Evolutionary conservation across 495 filamentous ascomycete species (phyloP).

Genomic region (Schizothecium vesticola): DNA sequence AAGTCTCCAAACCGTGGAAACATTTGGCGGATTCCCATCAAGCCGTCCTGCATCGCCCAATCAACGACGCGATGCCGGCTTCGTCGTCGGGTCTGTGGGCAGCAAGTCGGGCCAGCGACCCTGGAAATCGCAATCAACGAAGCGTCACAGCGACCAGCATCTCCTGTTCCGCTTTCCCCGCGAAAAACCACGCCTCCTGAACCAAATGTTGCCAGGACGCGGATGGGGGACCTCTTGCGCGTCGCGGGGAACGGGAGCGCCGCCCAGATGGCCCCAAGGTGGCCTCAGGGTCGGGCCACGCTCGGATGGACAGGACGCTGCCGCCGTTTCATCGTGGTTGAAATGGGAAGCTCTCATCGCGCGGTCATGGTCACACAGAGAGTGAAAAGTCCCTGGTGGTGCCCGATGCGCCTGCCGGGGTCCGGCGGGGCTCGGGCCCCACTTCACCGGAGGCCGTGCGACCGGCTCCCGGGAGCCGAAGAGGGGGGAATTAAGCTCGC

Average conservation of each 20-base stretch:
- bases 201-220: background rate
- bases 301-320: background rate
- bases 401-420: background rate
- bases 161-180: background rate
- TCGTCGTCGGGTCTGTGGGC: slow-evolving; percentile 10
- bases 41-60: slow-evolving; percentile 18
- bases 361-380: background rate
- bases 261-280: slow-evolving; percentile 3
- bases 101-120: background rate
- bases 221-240: background rate
- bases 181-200: background rate
- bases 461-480: slow-evolving; percentile 4
- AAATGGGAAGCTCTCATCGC: background rate
- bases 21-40: slow-evolving; percentile 9
- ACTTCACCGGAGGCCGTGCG: slow-evolving; percentile 8
- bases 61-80: background rate
- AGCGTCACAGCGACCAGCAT: slow-evolving; percentile 4
- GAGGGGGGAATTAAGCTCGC: background rate
- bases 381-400: background rate
- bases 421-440: slow-evolving; percentile 4
- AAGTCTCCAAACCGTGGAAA: slow-evolving; percentile 19
- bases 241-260: slow-evolving; percentile 9
- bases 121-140: slow-evolving; percentile 6
- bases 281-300: slow-evolving; percentile 13
- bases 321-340: slow-evolving; percentile 22